These are phyloP conservation scores for Plasmodium coatneyi DNA, from an alignment of 169 alveolate species.

Conservation along the genomic window DNA sequence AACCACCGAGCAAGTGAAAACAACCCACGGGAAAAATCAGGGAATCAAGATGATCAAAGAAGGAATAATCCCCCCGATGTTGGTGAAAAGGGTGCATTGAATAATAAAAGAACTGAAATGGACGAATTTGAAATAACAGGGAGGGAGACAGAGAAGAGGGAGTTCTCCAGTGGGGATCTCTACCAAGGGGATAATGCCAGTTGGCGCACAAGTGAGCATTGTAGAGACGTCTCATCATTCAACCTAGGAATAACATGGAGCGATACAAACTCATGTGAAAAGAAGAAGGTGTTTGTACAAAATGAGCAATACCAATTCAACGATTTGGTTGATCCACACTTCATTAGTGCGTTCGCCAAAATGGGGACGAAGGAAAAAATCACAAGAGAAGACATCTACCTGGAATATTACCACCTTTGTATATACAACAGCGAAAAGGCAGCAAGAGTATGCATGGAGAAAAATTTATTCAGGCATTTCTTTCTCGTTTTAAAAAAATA, in stretches of 20 bases:
- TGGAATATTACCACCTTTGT: constrained; percentile 38
- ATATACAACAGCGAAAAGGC: constrained; percentile 70
- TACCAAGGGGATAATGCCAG: not conserved
- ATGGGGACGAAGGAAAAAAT: constrained; percentile 27
- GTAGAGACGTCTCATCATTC: too few species aligned
- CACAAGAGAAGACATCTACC: constrained; percentile 46
- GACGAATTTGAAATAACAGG: not conserved
- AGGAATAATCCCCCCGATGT: not conserved
- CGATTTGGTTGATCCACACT: constrained; percentile 29
- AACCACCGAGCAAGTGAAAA: not conserved
- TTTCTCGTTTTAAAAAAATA: constrained; percentile 58
- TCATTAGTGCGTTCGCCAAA: constrained; percentile 9
- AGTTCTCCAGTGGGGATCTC: not conserved
- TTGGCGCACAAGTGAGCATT: too few species aligned
- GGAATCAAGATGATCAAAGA: not conserved
- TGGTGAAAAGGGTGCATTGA: not conserved
- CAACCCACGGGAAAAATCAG: not conserved
- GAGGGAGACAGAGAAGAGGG: not conserved
- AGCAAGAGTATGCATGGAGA: constrained; percentile 23
- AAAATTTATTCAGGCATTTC: constrained; percentile 35
- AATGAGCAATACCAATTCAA: constrained; percentile 15
- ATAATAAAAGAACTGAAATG: not conserved
- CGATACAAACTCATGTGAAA: not conserved
- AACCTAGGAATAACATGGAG: too few species aligned
- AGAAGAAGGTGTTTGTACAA: constrained; percentile 3